Evolutionary conservation across 2,329 filamentous ascomycete genomes (phyloP).

Genomic region (Pseudophaeomoniella oleicola): DNA sequence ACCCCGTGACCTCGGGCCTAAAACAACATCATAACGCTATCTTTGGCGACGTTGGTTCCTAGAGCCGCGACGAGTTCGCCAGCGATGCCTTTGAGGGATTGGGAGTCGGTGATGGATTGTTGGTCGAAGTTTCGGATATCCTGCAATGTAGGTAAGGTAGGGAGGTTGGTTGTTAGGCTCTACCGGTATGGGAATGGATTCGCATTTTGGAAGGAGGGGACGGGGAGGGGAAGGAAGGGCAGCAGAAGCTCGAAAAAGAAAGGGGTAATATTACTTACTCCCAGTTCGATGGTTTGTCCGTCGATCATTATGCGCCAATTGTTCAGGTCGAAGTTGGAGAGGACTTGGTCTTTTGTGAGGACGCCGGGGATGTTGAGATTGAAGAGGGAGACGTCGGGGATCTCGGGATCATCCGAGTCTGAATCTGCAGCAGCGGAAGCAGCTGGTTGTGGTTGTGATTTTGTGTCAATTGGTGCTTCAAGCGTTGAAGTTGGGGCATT

Average conservation of each 20-base stretch:
- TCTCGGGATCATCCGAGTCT: slow-evolving; percentile 23
- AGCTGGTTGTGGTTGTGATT: slow-evolving; percentile 4
- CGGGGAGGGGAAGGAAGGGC: not conserved
- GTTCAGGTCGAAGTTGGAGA: slow-evolving; percentile 24
- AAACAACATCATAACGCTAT: slow-evolving; percentile 6
- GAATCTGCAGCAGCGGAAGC: slow-evolving; percentile 5
- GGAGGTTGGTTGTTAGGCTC: not conserved
- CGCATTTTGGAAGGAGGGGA: not conserved
- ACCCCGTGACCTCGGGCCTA: no score
- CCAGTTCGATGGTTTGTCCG: slow-evolving; percentile 26
- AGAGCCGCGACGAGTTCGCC: slow-evolving; percentile 30
- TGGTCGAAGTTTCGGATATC: slow-evolving; percentile 32
- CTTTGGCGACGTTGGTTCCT: slow-evolving; percentile 25
- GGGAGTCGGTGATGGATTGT: slow-evolving; percentile 24
- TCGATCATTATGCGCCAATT: slow-evolving; percentile 28
- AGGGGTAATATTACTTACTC: slow-evolving; percentile 14
- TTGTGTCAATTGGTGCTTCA: slow-evolving; percentile 1
- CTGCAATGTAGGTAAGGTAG: slow-evolving; percentile 11
- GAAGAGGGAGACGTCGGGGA: slow-evolving; percentile 23
- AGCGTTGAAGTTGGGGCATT: slow-evolving; percentile 1
- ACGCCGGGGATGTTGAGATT: slow-evolving; percentile 30
- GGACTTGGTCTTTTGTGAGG: slow-evolving; percentile 25
- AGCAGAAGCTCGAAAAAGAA: not conserved
- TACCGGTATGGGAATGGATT: not conserved
- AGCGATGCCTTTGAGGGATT: slow-evolving; percentile 31